Conservation (phyloP, 441 rosid species). For the Jatropha multifida region DNA sequence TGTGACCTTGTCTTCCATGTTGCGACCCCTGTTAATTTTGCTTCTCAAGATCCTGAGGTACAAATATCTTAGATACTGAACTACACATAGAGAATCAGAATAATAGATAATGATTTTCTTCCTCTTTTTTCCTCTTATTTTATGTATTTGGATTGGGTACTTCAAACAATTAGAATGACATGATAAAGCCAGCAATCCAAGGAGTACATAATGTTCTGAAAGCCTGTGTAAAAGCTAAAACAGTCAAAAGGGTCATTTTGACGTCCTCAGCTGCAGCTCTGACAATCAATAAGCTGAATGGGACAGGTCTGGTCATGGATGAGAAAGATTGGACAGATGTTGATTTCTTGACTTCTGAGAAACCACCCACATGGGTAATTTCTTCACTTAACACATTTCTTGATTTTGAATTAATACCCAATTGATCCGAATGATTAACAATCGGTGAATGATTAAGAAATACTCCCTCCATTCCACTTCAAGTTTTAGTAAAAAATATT, state of each 20-base stretch:
- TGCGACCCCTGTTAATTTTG: conserved; percentile 85
- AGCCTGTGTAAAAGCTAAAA: conserved; percentile 56
- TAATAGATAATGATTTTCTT: too few relatives aligned
- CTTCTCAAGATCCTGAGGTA: conserved; percentile 94
- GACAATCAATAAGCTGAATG: conserved; percentile 54
- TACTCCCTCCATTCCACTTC: too few relatives aligned
- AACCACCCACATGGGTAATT: conserved; percentile 83
- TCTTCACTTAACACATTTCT: background rate
- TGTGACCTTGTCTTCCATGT: conserved; percentile 81
- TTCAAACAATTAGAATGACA: conserved; percentile 50
- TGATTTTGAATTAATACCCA: too few relatives aligned
- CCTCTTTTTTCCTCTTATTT: background rate
- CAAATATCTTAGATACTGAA: background rate
- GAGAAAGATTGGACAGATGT: conserved; percentile 74
- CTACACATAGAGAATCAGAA: too few relatives aligned
- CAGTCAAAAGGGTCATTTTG: conserved; percentile 70
- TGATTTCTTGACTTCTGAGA: conserved; percentile 57
- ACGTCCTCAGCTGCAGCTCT: conserved; percentile 91
- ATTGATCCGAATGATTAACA: too few relatives aligned
- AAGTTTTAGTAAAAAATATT: too few relatives aligned
- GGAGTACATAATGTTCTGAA: conserved; percentile 78
- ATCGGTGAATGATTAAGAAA: too few relatives aligned
- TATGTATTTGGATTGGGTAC: background rate
- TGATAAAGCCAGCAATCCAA: conserved; percentile 83
- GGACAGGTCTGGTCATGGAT: conserved; percentile 58